phyloP scores from a whole-genome alignment of 768 basidiomycete genomes.

The Plicaturopsis crispa region DNA sequence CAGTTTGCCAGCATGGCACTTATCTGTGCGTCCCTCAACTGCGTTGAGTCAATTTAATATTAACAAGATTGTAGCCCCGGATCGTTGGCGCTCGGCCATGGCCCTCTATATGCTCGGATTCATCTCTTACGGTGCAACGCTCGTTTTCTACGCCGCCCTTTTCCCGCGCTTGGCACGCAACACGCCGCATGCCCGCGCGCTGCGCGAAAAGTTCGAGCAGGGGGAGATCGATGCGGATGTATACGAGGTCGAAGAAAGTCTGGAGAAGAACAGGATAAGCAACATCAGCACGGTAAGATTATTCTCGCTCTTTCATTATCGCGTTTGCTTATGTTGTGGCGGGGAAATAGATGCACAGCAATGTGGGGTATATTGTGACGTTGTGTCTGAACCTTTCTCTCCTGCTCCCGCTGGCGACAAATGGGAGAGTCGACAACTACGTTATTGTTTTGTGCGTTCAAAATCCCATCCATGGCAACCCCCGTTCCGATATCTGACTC shows the following conservation, averaged over 20 bases:
- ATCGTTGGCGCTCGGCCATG: conserved; percentile 72
- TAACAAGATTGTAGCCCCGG: conserved; percentile 36
- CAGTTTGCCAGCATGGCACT: conserved; percentile 74
- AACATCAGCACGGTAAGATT: conserved; percentile 74
- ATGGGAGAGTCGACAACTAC: conserved; percentile 70
- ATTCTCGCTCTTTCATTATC: background rate
- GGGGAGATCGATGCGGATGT: conserved; percentile 54
- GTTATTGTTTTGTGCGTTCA: conserved; percentile 56
- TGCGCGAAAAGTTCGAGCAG: conserved; percentile 48
- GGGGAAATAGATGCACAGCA: conserved; percentile 54
- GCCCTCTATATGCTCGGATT: conserved; percentile 74
- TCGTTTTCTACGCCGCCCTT: conserved; percentile 72
- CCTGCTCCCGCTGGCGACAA: conserved; percentile 49
- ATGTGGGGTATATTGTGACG: conserved; percentile 65
- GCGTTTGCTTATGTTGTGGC: too few relatives aligned
- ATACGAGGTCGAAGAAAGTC: conserved; percentile 67
- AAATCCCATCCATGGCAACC: background rate
- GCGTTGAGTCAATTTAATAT: background rate
- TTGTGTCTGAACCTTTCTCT: conserved; percentile 63
- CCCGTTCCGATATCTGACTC: background rate
- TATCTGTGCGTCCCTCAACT: conserved; percentile 40
- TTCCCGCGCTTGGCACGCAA: conserved; percentile 81
- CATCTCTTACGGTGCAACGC: conserved; percentile 71
- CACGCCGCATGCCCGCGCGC: conserved; percentile 50
- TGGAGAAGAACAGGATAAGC: conserved; percentile 81